A percentile compares a stretch with the other conserved stretches of the same genome.
These are phyloP conservation scores for Apophysomyces trapeziformis DNA, from an alignment of 371 early-diverging fungal species.

Conservation along the genomic window DNA sequence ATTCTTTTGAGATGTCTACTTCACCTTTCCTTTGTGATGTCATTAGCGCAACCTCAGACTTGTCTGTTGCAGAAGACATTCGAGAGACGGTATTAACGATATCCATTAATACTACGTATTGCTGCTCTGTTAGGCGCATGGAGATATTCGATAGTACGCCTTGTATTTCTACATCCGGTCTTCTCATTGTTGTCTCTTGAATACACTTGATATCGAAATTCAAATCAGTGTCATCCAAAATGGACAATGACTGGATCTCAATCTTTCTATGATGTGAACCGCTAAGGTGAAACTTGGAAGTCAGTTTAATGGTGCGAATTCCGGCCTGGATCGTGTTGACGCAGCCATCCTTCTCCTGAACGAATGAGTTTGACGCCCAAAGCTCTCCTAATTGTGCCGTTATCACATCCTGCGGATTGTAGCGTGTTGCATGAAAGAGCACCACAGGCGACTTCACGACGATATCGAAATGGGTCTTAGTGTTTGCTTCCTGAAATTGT, in stretches of 20 bases:
- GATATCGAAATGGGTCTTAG: conserved; percentile 87
- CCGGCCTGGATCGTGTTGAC: conserved; percentile 70
- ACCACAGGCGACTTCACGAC: conserved; percentile 87
- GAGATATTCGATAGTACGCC: conserved; percentile 76
- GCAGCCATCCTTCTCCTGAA: conserved; percentile 39
- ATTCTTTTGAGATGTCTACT: neutral
- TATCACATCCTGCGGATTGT: conserved; percentile 57
- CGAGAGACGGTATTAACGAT: conserved; percentile 57
- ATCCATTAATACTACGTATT: conserved; percentile 84
- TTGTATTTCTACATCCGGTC: conserved; percentile 55
- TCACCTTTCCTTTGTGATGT: neutral
- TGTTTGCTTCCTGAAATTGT: conserved; percentile 59
- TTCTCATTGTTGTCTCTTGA: conserved; percentile 16
- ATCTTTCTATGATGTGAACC: conserved; percentile 29
- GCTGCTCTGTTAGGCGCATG: conserved; percentile 80
- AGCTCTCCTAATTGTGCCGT: conserved; percentile 90
- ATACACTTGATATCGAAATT: conserved; percentile 60
- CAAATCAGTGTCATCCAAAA: conserved; percentile 86
- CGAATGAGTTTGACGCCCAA: conserved; percentile 78
- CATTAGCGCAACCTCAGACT: neutral
- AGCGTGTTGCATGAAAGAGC: conserved; percentile 75
- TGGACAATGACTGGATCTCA: conserved; percentile 68
- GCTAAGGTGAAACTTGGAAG: conserved; percentile 53
- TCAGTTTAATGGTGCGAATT: conserved; percentile 69
- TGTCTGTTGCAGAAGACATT: conserved; percentile 25